These are phyloP conservation scores for Achlya hypogyna DNA, from an alignment of 352 stramenopile genomes.

Conservation along the genomic window DNA sequence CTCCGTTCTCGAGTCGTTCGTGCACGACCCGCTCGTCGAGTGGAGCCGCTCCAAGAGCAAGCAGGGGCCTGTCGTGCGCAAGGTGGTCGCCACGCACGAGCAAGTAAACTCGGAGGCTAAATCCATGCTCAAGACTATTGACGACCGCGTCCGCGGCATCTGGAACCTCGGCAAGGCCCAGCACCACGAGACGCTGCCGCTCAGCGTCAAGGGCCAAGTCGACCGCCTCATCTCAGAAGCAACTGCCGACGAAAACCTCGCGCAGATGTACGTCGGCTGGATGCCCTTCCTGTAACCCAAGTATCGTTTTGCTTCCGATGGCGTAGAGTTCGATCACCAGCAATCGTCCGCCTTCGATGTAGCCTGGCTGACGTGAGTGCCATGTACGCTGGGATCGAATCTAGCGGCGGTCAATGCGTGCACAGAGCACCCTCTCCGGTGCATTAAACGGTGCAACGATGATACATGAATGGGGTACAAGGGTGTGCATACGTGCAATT, in stretches of 20 bases:
- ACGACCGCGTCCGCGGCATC: conserved; percentile 85
- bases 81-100: conserved; percentile 35
- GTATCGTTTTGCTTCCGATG: too few relatives aligned
- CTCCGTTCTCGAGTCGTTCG: conserved; percentile 98
- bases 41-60: conserved; percentile 50
- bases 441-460: too few relatives aligned
- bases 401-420: too few relatives aligned
- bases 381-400: too few relatives aligned
- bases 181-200: conserved; percentile 74
- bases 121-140: conserved; percentile 83
- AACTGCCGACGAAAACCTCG: conserved; percentile 86
- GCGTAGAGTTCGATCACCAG: too few relatives aligned
- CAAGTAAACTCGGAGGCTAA: conserved; percentile 81
- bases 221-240: conserved; percentile 92
- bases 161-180: conserved; percentile 87
- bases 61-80: conserved; percentile 20
- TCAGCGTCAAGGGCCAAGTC: conserved; percentile 90
- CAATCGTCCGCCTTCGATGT: too few relatives aligned
- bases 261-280: conserved; percentile 94
- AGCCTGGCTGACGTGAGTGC: too few relatives aligned
- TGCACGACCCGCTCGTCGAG: conserved; percentile 95
- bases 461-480: too few relatives aligned
- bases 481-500: too few relatives aligned
- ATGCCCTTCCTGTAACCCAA: conserved; percentile 89
- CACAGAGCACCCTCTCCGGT: too few relatives aligned